Percentiles rank a stretch among this genome's conserved stretches.
Conservation (phyloP, 768 basidiomycete genomes). For the Chalciporus chontae region DNA sequence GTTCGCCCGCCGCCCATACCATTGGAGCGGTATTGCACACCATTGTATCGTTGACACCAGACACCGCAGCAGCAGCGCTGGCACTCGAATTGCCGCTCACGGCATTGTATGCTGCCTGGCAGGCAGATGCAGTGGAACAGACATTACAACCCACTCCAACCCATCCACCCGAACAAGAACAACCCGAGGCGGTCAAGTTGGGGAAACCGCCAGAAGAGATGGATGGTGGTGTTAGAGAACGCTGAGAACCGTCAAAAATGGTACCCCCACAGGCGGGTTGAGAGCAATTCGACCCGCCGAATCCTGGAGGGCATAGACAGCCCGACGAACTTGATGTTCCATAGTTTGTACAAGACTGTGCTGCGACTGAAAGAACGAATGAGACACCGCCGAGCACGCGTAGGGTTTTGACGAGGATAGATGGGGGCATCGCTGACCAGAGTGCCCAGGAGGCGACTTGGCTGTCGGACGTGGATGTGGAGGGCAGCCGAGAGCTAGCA, state of each 20-base stretch:
- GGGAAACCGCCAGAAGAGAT: slow-evolving; percentile 41
- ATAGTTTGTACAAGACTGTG: slow-evolving; percentile 28
- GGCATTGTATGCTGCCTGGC: slow-evolving; percentile 58
- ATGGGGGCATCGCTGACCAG: slow-evolving; percentile 8
- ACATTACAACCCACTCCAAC: slow-evolving; percentile 77
- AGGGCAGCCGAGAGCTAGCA: background rate
- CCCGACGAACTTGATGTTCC: slow-evolving; percentile 19
- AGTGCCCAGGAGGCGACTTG: background rate
- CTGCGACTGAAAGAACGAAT: slow-evolving; percentile 13
- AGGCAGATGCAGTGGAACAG: slow-evolving; percentile 64
- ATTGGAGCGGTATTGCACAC: slow-evolving; percentile 66
- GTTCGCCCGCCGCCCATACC: slow-evolving; percentile 76
- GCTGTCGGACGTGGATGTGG: background rate
- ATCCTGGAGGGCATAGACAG: slow-evolving; percentile 81
- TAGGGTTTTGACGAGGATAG: background rate
- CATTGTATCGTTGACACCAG: slow-evolving; percentile 58
- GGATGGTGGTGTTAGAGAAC: slow-evolving; percentile 45
- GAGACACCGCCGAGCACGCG: slow-evolving; percentile 9
- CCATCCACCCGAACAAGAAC: slow-evolving; percentile 75
- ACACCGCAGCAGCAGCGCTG: slow-evolving; percentile 21
- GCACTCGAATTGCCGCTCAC: slow-evolving; percentile 34
- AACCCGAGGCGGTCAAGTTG: slow-evolving; percentile 65
- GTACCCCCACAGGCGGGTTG: slow-evolving; percentile 76
- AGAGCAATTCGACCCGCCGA: slow-evolving; percentile 68
- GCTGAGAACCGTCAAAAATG: slow-evolving; percentile 66